Evolutionary conservation across 179 eudicot species (phyloP).

Genomic region (Vitellaria paradoxa): DNA sequence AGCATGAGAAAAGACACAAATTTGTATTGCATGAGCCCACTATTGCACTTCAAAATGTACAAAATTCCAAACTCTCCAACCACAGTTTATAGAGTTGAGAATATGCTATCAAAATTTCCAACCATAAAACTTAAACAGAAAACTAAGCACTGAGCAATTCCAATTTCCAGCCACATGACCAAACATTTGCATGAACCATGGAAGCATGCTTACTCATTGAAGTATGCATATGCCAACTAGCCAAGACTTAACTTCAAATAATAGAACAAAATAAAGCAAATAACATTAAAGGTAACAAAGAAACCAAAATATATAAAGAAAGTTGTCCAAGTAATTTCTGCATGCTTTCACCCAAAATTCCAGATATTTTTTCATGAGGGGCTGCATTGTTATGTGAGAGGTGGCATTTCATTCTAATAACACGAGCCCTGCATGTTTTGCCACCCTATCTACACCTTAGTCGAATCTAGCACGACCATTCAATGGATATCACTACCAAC

Average conservation of each 20-base stretch:
- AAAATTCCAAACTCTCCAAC: not conserved
- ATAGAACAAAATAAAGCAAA: not conserved
- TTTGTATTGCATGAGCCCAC: not conserved
- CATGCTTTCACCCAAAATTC: not conserved
- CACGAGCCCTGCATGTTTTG: not conserved
- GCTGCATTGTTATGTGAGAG: not conserved
- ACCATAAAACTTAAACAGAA: not conserved
- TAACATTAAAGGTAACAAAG: not conserved
- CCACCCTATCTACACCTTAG: not conserved
- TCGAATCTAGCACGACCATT: not conserved
- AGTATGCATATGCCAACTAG: not conserved
- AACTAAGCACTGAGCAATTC: not conserved
- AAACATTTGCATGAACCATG: not conserved
- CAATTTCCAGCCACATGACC: not conserved
- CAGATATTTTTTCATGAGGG: not conserved
- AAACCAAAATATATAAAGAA: constrained; percentile 1
- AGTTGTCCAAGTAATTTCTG: not conserved
- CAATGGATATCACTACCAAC: not conserved
- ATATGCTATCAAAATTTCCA: not conserved
- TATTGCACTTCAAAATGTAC: not conserved
- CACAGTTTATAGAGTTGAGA: not conserved
- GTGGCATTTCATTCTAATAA: not conserved
- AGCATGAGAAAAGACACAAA: not conserved
- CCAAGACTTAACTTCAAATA: not conserved
- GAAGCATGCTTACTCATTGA: not conserved